phyloP scores from a whole-genome alignment of 768 basidiomycete genomes.

The Thelephora aurantiotincta region DNA sequence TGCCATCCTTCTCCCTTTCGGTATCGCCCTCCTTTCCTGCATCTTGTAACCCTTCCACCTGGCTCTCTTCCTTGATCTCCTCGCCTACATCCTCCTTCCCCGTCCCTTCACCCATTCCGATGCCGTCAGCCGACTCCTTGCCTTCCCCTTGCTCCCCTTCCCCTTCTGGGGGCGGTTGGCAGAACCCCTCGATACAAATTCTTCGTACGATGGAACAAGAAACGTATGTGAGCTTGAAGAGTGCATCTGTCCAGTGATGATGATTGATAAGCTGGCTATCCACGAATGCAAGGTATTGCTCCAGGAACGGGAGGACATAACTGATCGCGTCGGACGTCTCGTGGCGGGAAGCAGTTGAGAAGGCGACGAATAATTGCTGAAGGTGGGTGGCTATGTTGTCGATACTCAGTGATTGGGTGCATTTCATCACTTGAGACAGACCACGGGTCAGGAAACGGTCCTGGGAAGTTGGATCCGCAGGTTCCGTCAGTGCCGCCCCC shows the following conservation, averaged over 20 bases:
- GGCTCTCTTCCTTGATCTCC: constrained; percentile 91
- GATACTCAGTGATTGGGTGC: constrained; percentile 36
- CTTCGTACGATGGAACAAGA: constrained; percentile 60
- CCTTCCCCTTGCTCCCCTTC: constrained; percentile 37
- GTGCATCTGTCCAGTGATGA: constrained; percentile 52
- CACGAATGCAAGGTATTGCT: constrained; percentile 42
- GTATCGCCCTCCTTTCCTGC: constrained; percentile 38
- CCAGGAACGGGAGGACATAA: constrained; percentile 63
- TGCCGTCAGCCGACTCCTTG: constrained; percentile 47
- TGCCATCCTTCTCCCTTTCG: constrained; percentile 31
- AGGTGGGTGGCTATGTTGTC: constrained; percentile 27
- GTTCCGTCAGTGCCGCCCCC: constrained; percentile 9
- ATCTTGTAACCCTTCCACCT: constrained; percentile 84
- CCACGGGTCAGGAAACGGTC: constrained; percentile 42
- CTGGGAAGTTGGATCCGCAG: constrained; percentile 12
- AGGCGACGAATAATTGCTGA: constrained; percentile 20
- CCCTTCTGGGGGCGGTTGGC: constrained; percentile 60
- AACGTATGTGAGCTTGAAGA: constrained; percentile 78
- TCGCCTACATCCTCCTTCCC: constrained; percentile 84
- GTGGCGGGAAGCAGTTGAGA: constrained; percentile 22
- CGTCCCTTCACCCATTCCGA: constrained; percentile 79
- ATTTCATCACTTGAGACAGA: constrained; percentile 26
- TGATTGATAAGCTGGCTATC: constrained; percentile 42
- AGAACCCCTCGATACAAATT: constrained; percentile 81
- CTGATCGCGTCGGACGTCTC: constrained; percentile 22